phyloP scores from a whole-genome alignment of 306 rosid genomes.

The Glycine latifolia region DNA sequence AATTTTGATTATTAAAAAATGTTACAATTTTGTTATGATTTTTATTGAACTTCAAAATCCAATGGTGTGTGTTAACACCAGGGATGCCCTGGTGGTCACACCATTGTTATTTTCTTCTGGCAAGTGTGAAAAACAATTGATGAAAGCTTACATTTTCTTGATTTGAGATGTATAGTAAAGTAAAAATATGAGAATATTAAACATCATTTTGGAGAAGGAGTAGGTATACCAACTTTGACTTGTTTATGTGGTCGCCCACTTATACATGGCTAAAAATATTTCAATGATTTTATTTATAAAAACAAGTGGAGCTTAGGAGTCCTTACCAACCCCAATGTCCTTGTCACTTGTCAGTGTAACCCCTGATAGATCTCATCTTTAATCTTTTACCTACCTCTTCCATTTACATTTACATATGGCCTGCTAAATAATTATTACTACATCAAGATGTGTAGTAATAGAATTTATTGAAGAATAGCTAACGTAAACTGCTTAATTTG shows the following conservation, averaged over 20 bases:
- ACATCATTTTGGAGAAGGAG: not conserved
- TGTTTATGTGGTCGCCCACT: not conserved
- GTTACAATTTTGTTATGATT: not conserved
- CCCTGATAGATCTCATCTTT: not conserved
- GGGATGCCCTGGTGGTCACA: no score
- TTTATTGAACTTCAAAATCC: not conserved
- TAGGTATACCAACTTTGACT: conserved; percentile 62
- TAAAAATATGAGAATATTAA: conserved; percentile 7
- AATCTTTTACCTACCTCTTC: conserved; percentile 24
- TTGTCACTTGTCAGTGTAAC: conserved; percentile 30
- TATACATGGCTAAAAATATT: no score
- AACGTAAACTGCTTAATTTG: not conserved
- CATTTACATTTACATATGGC: not conserved
- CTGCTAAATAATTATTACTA: not conserved
- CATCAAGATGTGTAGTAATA: no score
- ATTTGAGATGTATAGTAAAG: not conserved
- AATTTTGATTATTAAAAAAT: not conserved
- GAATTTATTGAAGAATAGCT: not conserved
- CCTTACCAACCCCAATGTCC: conserved; percentile 59
- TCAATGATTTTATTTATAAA: not conserved
- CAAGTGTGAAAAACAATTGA: not conserved
- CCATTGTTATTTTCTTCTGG: not conserved
- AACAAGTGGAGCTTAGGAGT: conserved; percentile 47
- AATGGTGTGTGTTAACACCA: no score
- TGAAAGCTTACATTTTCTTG: not conserved